phyloP scores from a whole-genome alignment of 768 basidiomycete species.

The Brasilioporus rufonigricans region DNA sequence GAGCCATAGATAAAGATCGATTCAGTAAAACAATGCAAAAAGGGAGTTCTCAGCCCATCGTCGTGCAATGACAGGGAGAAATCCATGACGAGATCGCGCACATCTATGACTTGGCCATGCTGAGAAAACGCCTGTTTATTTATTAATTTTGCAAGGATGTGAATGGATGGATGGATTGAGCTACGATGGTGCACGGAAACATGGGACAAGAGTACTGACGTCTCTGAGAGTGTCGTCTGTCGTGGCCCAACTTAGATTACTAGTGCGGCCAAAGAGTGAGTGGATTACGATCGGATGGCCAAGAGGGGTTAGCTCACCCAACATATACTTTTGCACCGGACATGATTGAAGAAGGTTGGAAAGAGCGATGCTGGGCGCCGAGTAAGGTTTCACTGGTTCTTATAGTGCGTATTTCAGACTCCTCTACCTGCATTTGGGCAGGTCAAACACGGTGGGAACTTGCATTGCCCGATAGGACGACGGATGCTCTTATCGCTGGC shows the following conservation, averaged over 20 bases:
- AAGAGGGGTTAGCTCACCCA: constrained; percentile 23
- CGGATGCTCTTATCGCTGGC: constrained; percentile 8
- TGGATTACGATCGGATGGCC: neutral
- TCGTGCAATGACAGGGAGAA: constrained; percentile 30
- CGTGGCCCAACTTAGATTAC: constrained; percentile 35
- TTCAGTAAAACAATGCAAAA: constrained; percentile 26
- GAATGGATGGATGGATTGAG: constrained; percentile 10
- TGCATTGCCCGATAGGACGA: neutral
- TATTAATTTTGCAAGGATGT: neutral
- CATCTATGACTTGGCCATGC: constrained; percentile 48
- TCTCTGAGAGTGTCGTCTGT: constrained; percentile 26
- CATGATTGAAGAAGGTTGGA: constrained; percentile 24
- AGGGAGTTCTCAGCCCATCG: constrained; percentile 32
- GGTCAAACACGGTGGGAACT: constrained; percentile 15
- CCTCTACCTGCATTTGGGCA: constrained; percentile 29
- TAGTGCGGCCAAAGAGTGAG: constrained; percentile 2
- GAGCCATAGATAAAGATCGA: constrained; percentile 23
- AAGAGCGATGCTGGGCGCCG: constrained; percentile 10
- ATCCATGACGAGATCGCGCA: constrained; percentile 38
- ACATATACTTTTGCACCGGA: constrained; percentile 33
- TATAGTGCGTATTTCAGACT: constrained; percentile 36
- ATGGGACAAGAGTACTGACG: constrained; percentile 18
- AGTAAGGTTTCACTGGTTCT: constrained; percentile 25
- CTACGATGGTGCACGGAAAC: neutral
- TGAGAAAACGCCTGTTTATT: constrained; percentile 39